phyloP scores from a whole-genome alignment of 169 alveolate species.

The Eimeria praecox region DNA sequence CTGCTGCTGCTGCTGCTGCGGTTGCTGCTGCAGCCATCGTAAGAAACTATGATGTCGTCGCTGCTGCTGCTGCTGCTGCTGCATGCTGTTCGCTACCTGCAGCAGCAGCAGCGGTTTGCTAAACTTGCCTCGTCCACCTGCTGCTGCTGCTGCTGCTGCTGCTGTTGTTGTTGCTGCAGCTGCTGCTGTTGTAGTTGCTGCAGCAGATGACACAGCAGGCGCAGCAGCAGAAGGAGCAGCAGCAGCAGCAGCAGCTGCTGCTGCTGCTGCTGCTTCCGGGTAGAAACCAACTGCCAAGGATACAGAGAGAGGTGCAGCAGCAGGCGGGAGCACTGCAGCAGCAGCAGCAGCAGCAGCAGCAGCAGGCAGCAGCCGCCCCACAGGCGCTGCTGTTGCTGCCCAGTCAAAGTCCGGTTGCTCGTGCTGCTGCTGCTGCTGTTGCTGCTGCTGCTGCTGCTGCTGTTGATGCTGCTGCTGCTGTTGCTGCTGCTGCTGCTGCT shows the following conservation, averaged over 20 bases:
- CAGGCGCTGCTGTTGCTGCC: slow-evolving; percentile 42
- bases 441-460: not conserved
- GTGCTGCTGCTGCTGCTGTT: slow-evolving; percentile 38
- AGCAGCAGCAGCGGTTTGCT: slow-evolving; percentile 20
- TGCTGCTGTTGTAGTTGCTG: not conserved
- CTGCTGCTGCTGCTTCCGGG: slow-evolving; percentile 44
- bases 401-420: slow-evolving; percentile 27
- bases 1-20: slow-evolving; percentile 29
- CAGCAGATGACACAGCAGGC: not conserved
- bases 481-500: slow-evolving; percentile 1
- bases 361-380: not conserved
- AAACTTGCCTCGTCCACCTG: not conserved
- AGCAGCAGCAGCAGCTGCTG: not conserved
- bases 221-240: not conserved
- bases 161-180: not conserved
- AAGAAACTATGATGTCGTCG: slow-evolving; percentile 31
- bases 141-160: not conserved
- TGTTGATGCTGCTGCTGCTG: slow-evolving; percentile 32
- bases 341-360: slow-evolving; percentile 25
- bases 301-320: slow-evolving; percentile 20
- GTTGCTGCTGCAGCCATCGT: slow-evolving; percentile 42
- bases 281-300: not conserved
- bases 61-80: not conserved
- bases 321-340: slow-evolving; percentile 31
- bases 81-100: not conserved